Base-by-base conservation (phyloP, 257 asterid species). In the Petunia axillaris region DNA sequence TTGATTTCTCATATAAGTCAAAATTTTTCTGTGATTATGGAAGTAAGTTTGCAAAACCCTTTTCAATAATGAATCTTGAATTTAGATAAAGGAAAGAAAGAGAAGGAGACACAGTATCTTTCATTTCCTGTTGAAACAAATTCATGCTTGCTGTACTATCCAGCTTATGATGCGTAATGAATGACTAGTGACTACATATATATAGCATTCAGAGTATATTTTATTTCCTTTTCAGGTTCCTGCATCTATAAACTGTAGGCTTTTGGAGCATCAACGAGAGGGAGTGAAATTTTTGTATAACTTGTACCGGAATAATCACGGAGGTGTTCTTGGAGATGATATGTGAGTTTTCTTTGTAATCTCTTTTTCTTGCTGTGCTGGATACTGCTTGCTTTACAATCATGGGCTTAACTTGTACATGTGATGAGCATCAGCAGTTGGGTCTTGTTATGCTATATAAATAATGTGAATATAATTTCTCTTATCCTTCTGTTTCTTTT, bases 271-370 rank as follows among this genome's bases (percentile, higher is more conserved):
- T 86, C 99, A 95, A 85, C 86, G 96, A 85, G 90, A 41, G 84
- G 98, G 99, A 57, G 98, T 92, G 86, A 90, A 91, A 76, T 95
- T 93, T 76, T 81, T 95, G 82, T 93, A 87, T 77, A 87, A 85
- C 75, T 86, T 95, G 92, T 95, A 92, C 85, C 90, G 81, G 87
- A 95, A 91, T 85, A 93, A 92, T 86, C 96, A 95, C 80, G 99
- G 98, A 85, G 99, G 99, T 58, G 83, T 95, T 84, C 92, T 95
- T 39, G 99, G 99, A 73, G 98, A 95, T 84, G 98, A 95, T 86
- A 95, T 95, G 98, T 95, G 84, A 86, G 98, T 84, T 82, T 80
- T 75, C 57, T 41, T 62, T 57, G 73, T 53, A 15, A 52, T 57
- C 70, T 65, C 46, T 10, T 39, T 44, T 43, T 76, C 10, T 57